phyloP scores from a whole-genome alignment of 2,329 filamentous ascomycete genomes.

The Bipolaris zeicola region DNA sequence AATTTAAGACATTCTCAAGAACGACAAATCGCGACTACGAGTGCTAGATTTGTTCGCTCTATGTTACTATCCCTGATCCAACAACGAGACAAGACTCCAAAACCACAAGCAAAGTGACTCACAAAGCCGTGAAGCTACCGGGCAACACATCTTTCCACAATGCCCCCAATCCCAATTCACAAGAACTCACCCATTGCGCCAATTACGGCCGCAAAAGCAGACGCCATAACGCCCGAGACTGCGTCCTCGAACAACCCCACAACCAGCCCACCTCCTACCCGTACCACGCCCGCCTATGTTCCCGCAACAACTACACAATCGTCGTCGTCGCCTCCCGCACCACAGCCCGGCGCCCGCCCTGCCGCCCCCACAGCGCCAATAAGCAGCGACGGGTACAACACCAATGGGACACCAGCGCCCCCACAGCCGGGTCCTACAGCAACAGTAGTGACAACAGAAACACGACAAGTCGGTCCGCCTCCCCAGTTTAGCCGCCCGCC shows the following conservation, averaged over 20 bases:
- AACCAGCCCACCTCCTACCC: constrained; percentile 42
- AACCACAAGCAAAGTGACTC: neutral
- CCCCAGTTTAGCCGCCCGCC: constrained; percentile 50
- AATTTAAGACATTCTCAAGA: no score
- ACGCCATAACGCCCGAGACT: constrained; percentile 48
- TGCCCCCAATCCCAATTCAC: constrained; percentile 56
- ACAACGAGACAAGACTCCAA: neutral
- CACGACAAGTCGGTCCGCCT: constrained; percentile 35
- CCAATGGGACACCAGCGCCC: constrained; percentile 31
- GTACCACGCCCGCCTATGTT: constrained; percentile 35
- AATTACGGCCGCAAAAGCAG: constrained; percentile 44
- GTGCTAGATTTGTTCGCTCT: no score
- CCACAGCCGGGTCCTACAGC: constrained; percentile 47
- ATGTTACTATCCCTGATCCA: neutral
- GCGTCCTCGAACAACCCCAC: constrained; percentile 29
- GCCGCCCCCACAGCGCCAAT: constrained; percentile 25
- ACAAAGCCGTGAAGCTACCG: neutral
- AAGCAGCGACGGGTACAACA: neutral
- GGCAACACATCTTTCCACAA: constrained; percentile 21
- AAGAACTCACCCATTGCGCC: constrained; percentile 54
- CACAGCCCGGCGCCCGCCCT: constrained; percentile 50
- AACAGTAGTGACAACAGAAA: constrained; percentile 42
- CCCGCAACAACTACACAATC: constrained; percentile 41
- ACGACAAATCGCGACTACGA: neutral
- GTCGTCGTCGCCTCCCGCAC: constrained; percentile 36